These are phyloP conservation scores for Candida parachauliodes DNA, from an alignment of 805 yeast genomes.

Conservation along the genomic window DNA sequence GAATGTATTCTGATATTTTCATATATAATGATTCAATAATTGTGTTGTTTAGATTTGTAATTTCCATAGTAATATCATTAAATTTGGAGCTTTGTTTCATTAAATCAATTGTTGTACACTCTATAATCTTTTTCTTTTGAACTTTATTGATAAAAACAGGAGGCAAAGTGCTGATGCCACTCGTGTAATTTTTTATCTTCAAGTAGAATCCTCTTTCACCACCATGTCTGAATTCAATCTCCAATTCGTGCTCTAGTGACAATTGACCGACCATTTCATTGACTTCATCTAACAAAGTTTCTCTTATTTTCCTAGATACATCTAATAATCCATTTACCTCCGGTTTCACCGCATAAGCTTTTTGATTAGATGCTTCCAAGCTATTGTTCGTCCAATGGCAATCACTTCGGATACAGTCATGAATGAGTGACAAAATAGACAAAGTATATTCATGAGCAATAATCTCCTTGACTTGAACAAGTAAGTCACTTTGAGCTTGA, in stretches of 20 bases:
- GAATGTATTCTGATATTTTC: constrained; percentile 3
- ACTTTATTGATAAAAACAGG: constrained; percentile 7
- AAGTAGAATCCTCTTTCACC: constrained; percentile 9
- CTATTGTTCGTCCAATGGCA: constrained; percentile 9
- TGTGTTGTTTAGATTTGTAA: constrained; percentile 39
- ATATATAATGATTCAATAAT: constrained; percentile 21
- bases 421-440: neutral
- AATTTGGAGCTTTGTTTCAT: constrained; percentile 30
- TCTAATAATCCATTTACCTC: constrained; percentile 12
- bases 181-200: constrained; percentile 3
- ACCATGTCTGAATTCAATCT: constrained; percentile 7
- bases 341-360: constrained; percentile 8
- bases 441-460: constrained; percentile 5
- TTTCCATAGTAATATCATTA: constrained; percentile 38
- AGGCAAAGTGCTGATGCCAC: neutral
- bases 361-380: constrained; percentile 9
- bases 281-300: constrained; percentile 6
- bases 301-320: constrained; percentile 8
- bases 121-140: constrained; percentile 8
- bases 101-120: constrained; percentile 10
- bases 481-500: constrained; percentile 1
- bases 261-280: constrained; percentile 1
- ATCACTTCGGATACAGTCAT: constrained; percentile 7
- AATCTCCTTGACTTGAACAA: constrained; percentile 7
- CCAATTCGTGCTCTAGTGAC: constrained; percentile 1